Percentiles rank a stretch among this genome's conserved stretches.
Conservation (phyloP, 2,329 filamentous ascomycete genomes). For the Plenodomus tracheiphilus region DNA sequence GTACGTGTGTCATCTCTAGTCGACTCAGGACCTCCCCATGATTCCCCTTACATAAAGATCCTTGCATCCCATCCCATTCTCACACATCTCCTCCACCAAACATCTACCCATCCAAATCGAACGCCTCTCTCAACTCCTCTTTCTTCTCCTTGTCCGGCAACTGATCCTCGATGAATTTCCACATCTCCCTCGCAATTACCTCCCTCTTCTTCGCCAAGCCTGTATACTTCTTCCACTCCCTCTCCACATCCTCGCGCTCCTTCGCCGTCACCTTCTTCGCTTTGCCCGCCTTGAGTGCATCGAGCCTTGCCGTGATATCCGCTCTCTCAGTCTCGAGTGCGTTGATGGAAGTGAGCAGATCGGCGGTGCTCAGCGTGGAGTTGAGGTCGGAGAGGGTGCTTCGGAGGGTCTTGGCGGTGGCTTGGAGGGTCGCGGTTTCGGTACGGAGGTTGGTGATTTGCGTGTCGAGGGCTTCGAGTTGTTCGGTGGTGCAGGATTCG, state of each 20-base stretch:
- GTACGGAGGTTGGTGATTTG: conserved; percentile 53
- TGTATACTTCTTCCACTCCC: conserved; percentile 51
- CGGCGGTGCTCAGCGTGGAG: conserved; percentile 54
- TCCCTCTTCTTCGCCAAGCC: conserved; percentile 47
- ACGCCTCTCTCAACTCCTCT: conserved; percentile 55
- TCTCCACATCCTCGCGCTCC: conserved; percentile 53
- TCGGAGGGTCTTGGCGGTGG: conserved; percentile 55
- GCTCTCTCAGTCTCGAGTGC: conserved; percentile 51
- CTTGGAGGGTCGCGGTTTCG: conserved; percentile 49
- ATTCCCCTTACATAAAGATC: too few relatives aligned
- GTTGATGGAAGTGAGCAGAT: conserved; percentile 52
- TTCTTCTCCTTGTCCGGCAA: conserved; percentile 52
- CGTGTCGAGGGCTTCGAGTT: conserved; percentile 55
- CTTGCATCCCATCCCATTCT: not conserved
- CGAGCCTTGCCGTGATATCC: conserved; percentile 47
- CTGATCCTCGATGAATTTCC: conserved; percentile 53
- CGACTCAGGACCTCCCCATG: too few relatives aligned
- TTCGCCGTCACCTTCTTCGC: conserved; percentile 52
- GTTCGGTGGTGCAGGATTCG: conserved; percentile 53
- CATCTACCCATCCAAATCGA: conserved; percentile 42
- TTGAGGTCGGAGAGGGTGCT: conserved; percentile 51
- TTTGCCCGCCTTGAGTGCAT: conserved; percentile 45
- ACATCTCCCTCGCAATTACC: conserved; percentile 56
- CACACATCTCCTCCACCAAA: not conserved
- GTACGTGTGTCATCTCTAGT: not conserved